phyloP scores from a whole-genome alignment of 2,329 filamentous ascomycete species.

The Calycina marina region DNA sequence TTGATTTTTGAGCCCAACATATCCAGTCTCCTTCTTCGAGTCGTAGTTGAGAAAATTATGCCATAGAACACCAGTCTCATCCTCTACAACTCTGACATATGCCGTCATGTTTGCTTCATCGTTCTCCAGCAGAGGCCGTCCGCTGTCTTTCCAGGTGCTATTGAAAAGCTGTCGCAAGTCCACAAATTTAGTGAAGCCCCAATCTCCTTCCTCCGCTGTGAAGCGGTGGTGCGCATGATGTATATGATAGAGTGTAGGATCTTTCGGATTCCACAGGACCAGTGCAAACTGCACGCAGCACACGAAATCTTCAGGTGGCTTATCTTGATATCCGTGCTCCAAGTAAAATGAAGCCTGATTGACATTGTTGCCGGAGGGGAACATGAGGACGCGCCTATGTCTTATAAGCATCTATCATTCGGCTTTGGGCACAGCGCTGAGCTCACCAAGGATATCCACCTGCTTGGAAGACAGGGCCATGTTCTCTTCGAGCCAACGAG shows the following conservation, averaged over 20 bases:
- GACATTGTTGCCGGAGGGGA: conserved; percentile 87
- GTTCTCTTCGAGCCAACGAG: conserved; percentile 60
- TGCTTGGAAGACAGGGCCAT: conserved; percentile 77
- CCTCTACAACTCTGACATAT: conserved; percentile 68
- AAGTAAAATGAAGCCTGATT: conserved; percentile 92
- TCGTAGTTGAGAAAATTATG: conserved; percentile 91
- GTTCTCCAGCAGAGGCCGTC: conserved; percentile 61
- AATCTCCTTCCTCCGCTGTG: conserved; percentile 90
- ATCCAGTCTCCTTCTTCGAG: conserved; percentile 97
- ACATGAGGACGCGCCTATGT: conserved; percentile 77
- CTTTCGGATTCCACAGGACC: conserved; percentile 86
- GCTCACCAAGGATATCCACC: conserved; percentile 74
- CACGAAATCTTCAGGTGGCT: conserved; percentile 82
- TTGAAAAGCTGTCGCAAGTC: conserved; percentile 79
- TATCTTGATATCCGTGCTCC: conserved; percentile 76
- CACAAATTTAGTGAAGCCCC: conserved; percentile 95
- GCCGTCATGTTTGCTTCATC: conserved; percentile 68
- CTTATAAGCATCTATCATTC: conserved; percentile 9
- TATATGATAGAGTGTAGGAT: conserved; percentile 71
- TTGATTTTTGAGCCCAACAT: conserved; percentile 92
- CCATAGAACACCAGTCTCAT: conserved; percentile 80
- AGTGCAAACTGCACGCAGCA: conserved; percentile 92
- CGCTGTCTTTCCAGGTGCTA: conserved; percentile 54
- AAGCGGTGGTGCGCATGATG: conserved; percentile 88
- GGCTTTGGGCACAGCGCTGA: conserved; percentile 1